phyloP scores from a whole-genome alignment of 169 alveolate species.

The Miamiensis avidus region DNA sequence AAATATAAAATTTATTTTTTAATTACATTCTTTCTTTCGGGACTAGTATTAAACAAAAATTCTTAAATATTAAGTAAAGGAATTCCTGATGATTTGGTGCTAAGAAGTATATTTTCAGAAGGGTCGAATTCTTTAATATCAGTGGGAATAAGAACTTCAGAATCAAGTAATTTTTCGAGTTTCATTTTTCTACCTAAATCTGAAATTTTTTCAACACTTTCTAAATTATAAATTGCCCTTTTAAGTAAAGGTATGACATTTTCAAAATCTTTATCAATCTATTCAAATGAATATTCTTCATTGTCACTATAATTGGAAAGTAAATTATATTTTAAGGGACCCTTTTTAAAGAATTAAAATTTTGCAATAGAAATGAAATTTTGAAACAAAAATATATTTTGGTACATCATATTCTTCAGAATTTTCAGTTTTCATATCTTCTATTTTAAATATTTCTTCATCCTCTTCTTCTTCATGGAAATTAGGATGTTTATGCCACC shows the following conservation, averaged over 20 bases:
- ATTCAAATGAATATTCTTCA: conserved; percentile 18
- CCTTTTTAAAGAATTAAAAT: neutral
- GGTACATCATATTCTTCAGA: neutral
- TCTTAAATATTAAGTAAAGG: conserved; percentile 38
- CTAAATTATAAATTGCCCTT: conserved; percentile 37
- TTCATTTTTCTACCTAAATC: conserved; percentile 4
- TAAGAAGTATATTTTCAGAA: conserved; percentile 4
- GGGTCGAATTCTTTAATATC: conserved; percentile 20
- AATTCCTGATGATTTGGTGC: conserved; percentile 21
- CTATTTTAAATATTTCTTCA: neutral
- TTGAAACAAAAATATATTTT: no score
- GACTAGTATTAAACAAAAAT: conserved; percentile 34
- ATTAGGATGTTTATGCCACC: conserved; percentile 52
- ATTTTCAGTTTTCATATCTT: neutral
- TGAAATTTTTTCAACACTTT: conserved; percentile 27
- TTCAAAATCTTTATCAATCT: conserved; percentile 38
- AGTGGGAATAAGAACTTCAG: conserved; percentile 23
- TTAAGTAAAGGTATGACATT: conserved; percentile 30
- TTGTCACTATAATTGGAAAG: neutral
- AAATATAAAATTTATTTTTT: neutral
- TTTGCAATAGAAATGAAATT: neutral
- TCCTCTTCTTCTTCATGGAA: conserved; percentile 29
- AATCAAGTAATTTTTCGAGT: conserved; percentile 22
- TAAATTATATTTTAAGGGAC: neutral
- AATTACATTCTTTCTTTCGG: conserved; percentile 18